These are phyloP conservation scores for Cystoisospora suis DNA, from an alignment of 169 alveolate genomes.

Conservation along the genomic window DNA sequence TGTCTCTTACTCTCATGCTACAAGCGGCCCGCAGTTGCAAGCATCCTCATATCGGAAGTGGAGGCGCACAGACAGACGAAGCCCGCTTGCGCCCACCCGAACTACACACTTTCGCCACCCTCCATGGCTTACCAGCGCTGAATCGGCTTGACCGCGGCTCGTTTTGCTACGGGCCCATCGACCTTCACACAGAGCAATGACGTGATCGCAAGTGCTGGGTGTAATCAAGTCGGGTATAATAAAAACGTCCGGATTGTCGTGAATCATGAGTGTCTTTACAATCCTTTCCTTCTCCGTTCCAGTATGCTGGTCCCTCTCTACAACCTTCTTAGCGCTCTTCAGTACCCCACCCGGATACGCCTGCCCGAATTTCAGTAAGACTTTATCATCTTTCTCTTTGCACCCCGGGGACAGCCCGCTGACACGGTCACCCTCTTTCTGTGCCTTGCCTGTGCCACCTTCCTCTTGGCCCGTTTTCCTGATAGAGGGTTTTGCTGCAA, in stretches of 20 bases:
- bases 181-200: conserved; percentile 28
- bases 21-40: no score
- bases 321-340: not conserved
- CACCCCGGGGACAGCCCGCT: no score
- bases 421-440: no score
- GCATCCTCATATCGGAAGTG: no score
- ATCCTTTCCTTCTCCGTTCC: not conserved
- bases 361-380: conserved; percentile 5
- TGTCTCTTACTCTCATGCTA: no score
- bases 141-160: conserved; percentile 36
- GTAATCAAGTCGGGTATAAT: conserved; percentile 43
- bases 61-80: no score
- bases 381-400: not conserved
- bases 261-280: conserved; percentile 45
- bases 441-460: no score
- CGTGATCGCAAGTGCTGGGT: conserved; percentile 26
- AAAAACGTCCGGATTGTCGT: conserved; percentile 51
- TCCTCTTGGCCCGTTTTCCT: no score
- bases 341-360: conserved; percentile 4
- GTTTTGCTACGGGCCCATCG: conserved; percentile 59
- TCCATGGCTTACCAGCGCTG: conserved; percentile 42
- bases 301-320: not conserved
- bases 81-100: not conserved
- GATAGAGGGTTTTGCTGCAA: no score
- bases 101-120: no score